Conservation (phyloP, 1,284 basidiomycete genomes). For the Salmacisia buchloeana region DNA sequence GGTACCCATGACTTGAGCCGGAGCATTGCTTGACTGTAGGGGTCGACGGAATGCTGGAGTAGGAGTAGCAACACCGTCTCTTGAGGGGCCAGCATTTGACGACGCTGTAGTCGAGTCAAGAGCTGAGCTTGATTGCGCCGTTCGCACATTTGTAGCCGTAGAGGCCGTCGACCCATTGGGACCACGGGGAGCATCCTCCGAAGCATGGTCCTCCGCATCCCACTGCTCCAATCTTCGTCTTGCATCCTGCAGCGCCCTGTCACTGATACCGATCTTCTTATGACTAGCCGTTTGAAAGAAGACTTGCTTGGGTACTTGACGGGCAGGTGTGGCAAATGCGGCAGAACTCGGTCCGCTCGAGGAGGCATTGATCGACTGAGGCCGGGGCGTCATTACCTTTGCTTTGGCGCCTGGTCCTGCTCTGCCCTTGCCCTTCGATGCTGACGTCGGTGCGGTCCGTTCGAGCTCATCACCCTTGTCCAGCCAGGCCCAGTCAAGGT, state of each 20-base stretch:
- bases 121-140: too few species aligned
- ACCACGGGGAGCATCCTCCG: background rate
- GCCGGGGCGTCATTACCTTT: background rate
- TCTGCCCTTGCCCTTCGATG: background rate
- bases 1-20: too few species aligned
- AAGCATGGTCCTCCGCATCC: slow-evolving; percentile 4
- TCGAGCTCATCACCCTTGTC: background rate
- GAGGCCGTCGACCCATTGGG: background rate
- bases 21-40: too few species aligned
- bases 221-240: background rate
- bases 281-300: slow-evolving; percentile 7
- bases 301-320: slow-evolving; percentile 1
- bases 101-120: too few species aligned
- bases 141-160: background rate
- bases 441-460: background rate
- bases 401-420: background rate
- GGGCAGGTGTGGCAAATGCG: background rate
- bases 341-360: background rate
- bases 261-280: slow-evolving; percentile 3
- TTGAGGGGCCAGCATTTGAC: too few species aligned
- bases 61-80: too few species aligned
- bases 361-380: background rate
- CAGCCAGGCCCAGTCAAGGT: slow-evolving; percentile 7
- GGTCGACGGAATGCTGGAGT: too few species aligned
- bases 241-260: background rate